phyloP scores from a whole-genome alignment of 2,329 filamentous ascomycete genomes.

The Massarina eburnea region DNA sequence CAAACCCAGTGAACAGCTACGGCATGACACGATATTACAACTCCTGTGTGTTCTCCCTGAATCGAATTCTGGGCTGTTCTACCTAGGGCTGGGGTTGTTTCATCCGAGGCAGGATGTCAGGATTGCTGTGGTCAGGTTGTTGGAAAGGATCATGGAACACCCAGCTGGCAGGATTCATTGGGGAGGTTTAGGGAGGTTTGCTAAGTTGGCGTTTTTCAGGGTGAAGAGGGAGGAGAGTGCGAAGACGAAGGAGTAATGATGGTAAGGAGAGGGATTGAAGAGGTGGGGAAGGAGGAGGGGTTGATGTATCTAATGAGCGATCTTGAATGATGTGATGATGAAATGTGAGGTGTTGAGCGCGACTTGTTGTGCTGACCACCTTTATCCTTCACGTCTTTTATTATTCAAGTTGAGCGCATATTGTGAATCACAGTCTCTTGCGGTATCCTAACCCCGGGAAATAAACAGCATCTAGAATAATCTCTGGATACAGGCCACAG shows the following conservation, averaged over 20 bases:
- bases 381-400: no score
- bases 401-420: no score
- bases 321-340: no score
- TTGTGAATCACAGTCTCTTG: no score
- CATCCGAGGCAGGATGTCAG: constrained; percentile 84
- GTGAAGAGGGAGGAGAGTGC: constrained; percentile 64
- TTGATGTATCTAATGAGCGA: no score
- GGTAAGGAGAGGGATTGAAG: not conserved
- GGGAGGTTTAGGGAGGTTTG: constrained; percentile 80
- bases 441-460: no score
- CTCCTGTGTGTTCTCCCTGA: constrained; percentile 81
- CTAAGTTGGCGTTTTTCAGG: constrained; percentile 81
- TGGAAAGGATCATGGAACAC: constrained; percentile 82
- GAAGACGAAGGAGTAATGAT: not conserved
- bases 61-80: constrained; percentile 85
- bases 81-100: constrained; percentile 86
- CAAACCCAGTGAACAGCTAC: constrained; percentile 25
- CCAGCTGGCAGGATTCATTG: constrained; percentile 94
- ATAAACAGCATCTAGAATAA: no score
- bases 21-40: constrained; percentile 51
- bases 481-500: no score
- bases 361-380: no score
- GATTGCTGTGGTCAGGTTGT: constrained; percentile 71
- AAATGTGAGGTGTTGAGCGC: no score
- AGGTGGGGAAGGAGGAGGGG: not conserved